Conservation (phyloP, 768 basidiomycete species). For the Collybiopsis luxurians region DNA sequence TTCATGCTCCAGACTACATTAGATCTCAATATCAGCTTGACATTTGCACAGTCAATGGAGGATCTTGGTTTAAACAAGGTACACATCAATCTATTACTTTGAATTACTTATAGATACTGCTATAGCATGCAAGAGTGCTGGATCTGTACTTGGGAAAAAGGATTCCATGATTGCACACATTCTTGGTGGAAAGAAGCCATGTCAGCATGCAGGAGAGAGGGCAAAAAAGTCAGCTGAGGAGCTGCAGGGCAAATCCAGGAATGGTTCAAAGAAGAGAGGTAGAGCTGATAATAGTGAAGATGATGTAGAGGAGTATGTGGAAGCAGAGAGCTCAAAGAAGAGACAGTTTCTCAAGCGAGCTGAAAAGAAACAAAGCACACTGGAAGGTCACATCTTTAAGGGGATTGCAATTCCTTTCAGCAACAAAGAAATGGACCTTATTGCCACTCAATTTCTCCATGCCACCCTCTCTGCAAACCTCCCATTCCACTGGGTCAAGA, state of each 20-base stretch:
- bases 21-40: not conserved
- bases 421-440: not conserved
- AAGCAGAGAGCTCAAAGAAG: not conserved
- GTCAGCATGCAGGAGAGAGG: not conserved
- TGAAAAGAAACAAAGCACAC: constrained; percentile 2
- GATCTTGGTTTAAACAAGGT: not conserved
- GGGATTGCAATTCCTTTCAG: constrained; percentile 11
- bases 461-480: constrained; percentile 14
- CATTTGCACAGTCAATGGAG: constrained; percentile 1
- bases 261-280: not conserved
- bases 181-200: not conserved
- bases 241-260: not conserved
- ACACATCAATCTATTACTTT: not conserved
- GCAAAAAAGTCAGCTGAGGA: not conserved
- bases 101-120: not conserved
- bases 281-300: not conserved
- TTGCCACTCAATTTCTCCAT: constrained; percentile 8
- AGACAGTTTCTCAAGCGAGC: not conserved
- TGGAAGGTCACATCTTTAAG: constrained; percentile 8
- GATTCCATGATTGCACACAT: constrained; percentile 8
- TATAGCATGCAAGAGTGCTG: not conserved
- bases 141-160: constrained; percentile 7
- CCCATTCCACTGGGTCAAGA: constrained; percentile 6
- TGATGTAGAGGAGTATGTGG: not conserved
- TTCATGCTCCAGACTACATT: not conserved